Evolutionary conservation across 495 filamentous ascomycete genomes (phyloP).

Genomic region (Tricharina praecox): DNA sequence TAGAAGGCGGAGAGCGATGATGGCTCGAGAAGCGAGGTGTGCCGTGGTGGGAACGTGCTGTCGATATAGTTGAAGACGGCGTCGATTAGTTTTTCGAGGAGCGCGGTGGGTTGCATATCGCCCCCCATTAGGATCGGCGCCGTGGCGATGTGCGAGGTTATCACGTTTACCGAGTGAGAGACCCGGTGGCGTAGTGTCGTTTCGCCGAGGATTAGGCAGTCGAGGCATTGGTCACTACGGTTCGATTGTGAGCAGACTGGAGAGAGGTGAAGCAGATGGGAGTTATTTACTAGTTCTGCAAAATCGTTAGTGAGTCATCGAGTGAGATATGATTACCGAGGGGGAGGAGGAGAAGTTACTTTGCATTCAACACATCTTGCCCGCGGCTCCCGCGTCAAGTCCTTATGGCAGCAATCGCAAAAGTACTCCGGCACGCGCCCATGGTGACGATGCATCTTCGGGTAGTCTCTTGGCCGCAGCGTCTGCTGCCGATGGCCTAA

Average conservation of each 20-base stretch:
- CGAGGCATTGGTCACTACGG: constrained; percentile 3
- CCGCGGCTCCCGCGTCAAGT: background rate
- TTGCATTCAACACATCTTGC: constrained; percentile 4
- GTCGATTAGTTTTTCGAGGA: constrained; percentile 4
- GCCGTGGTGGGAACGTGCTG: constrained; percentile 3
- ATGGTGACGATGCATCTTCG: background rate
- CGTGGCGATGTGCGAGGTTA: background rate
- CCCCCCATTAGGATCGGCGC: background rate
- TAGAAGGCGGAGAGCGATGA: background rate
- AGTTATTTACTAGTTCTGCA: background rate
- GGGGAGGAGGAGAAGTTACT: background rate
- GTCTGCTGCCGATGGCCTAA: background rate
- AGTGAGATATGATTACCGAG: too few relatives aligned
- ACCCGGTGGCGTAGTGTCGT: background rate
- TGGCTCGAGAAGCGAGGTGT: constrained; percentile 1
- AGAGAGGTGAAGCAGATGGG: background rate
- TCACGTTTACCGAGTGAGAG: constrained; percentile 5
- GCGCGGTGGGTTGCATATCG: background rate
- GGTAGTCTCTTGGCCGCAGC: background rate
- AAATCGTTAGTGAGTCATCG: background rate
- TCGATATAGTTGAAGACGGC: constrained; percentile 11
- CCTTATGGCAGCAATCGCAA: constrained; percentile 1
- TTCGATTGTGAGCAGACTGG: background rate
- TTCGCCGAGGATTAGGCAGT: constrained; percentile 3
- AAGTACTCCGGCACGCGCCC: background rate